Base-by-base conservation (phyloP, 345 rosid genomes). In the Odontarrhena argentea region DNA sequence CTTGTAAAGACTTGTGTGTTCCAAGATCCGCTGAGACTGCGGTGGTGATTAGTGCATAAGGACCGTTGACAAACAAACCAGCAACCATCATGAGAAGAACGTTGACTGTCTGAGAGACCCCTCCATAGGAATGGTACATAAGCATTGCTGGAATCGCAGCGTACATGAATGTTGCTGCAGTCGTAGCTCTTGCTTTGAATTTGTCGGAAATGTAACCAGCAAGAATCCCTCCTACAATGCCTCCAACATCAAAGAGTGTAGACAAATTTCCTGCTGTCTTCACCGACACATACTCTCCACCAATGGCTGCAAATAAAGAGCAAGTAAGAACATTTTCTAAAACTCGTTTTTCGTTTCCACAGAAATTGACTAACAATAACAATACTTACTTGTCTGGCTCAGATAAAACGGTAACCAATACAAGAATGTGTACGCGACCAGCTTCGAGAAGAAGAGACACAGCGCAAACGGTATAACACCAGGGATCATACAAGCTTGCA, bases 11-110 rank as follows among this genome's bases (percentile, higher is more conserved):
- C 74, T 82, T 79, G 78, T 93, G 98, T 0, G 98, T 93, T 9
- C 98, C 98, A 9, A 93, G 96, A 75, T 93, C 98, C 1, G 92
- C 93, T 2, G 98, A 93, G 51, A 93, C 98, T 10, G 98, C 96
- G 25, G 98, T 93, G 4, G 98, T 93, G 78, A 93, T 90, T 35
- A 93, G 94, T 2, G 98, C 94, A n/a, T 93, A 90, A 9, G 97
- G 98, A 28, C 97, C 98, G 5, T 90, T 93, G 56, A 93, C 75
- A 18, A 93, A 90, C 48, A 93, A 83, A 60, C 97, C 98, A 57
- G 85, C 83, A 34, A 88, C 60, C 86, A 93, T 86, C 98, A 93
- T 93, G 61, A 93, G 94, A 24, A 80, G 0, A 18, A 93, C 69
- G 81, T 93, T 93, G 69, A 76, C 49, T 0, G 77, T 68, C 68